phyloP scores from a whole-genome alignment of 176 grass and related monocot genomes.

The Carex littledalei region DNA sequence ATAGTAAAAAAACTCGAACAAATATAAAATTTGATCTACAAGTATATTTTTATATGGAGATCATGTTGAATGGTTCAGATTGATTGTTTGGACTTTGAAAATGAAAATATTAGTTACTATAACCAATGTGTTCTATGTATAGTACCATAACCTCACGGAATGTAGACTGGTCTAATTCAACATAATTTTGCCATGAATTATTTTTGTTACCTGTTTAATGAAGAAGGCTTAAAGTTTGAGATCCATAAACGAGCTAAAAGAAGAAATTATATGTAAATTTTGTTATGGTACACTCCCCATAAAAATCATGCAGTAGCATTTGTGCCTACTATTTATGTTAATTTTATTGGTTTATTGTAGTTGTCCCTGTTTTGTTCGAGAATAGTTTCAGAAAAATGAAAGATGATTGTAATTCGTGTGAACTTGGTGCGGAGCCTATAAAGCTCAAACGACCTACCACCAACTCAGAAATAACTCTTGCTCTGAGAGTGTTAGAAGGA shows the following conservation, averaged over 20 bases:
- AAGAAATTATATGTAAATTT: not conserved
- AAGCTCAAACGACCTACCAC: conserved; percentile 43
- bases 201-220: not conserved
- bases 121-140: too few relatives aligned
- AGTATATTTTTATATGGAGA: too few relatives aligned
- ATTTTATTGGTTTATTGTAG: conserved; percentile 21
- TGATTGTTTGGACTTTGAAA: too few relatives aligned
- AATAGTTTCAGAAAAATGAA: conserved; percentile 36
- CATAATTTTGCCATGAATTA: not conserved
- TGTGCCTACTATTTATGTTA: not conserved
- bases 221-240: not conserved
- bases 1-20: too few relatives aligned
- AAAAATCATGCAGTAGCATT: not conserved
- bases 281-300: not conserved
- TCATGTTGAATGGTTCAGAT: too few relatives aligned
- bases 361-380: conserved; percentile 54
- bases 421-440: conserved; percentile 36
- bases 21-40: too few relatives aligned
- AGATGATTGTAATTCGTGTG: conserved; percentile 17
- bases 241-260: not conserved
- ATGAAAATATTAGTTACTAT: too few relatives aligned
- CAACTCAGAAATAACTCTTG: conserved; percentile 43
- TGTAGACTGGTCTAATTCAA: not conserved
- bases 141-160: too few relatives aligned
- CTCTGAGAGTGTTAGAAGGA: conserved; percentile 48